These are phyloP conservation scores for Colletotrichum caudatum DNA, from an alignment of 2,329 filamentous ascomycete species.

Conservation along the genomic window DNA sequence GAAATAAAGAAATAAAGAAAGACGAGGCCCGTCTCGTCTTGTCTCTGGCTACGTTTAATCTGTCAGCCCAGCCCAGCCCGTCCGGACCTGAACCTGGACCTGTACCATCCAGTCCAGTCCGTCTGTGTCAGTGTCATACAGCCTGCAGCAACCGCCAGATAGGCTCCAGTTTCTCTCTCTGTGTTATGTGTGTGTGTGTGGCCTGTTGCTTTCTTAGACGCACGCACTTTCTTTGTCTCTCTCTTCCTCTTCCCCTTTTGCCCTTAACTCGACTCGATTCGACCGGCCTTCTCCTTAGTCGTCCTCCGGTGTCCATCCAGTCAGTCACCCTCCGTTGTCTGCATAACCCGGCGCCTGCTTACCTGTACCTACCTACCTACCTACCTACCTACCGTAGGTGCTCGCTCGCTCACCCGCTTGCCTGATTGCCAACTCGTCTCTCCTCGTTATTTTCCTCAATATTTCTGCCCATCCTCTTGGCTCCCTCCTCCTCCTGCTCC, in stretches of 20 bases:
- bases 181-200: too few species aligned
- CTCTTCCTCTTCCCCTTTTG: neutral
- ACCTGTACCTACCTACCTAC: too few species aligned
- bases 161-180: neutral
- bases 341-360: slow-evolving; percentile 11
- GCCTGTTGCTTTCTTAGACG: too few species aligned
- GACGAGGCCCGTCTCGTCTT: neutral
- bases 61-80: neutral
- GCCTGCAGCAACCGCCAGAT: neutral
- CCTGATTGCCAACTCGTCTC: slow-evolving; percentile 5
- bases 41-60: neutral
- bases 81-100: neutral
- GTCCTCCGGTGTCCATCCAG: neutral
- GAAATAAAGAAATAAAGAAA: neutral
- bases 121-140: neutral
- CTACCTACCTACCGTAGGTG: too few species aligned
- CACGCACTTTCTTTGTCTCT: neutral
- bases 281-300: neutral
- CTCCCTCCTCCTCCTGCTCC: neutral
- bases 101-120: neutral
- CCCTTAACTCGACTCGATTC: neutral
- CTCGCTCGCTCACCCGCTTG: neutral
- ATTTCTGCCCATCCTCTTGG: neutral
- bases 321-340: slow-evolving; percentile 1
- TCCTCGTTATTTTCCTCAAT: neutral